Evolutionary conservation across 495 filamentous ascomycete species (phyloP).

Genomic region (Trypethelium eluteriae): DNA sequence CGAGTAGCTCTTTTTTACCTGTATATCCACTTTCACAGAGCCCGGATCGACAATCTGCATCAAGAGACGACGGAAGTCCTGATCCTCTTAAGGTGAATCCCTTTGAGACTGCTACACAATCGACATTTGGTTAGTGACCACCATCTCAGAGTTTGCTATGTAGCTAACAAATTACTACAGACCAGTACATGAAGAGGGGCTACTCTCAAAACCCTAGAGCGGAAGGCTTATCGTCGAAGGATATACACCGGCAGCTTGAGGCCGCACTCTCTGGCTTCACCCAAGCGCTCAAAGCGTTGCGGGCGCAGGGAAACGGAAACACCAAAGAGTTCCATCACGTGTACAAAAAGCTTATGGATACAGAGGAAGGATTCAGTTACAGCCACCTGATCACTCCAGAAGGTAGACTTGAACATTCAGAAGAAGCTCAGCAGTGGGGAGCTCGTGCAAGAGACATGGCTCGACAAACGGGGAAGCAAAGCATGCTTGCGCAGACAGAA

Average conservation of each 20-base stretch:
- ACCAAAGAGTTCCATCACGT: not conserved
- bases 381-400: not conserved
- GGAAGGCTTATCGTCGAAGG: not conserved
- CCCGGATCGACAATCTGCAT: not conserved
- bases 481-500: not conserved
- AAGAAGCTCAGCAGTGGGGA: not conserved
- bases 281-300: not conserved
- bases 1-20: not conserved
- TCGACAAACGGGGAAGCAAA: not conserved
- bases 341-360: constrained; percentile 8
- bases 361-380: not conserved
- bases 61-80: not conserved
- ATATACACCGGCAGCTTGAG: not conserved
- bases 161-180: not conserved
- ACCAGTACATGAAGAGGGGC: not conserved
- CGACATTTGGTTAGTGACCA: not conserved
- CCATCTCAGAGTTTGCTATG: not conserved
- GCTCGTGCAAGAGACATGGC: not conserved
- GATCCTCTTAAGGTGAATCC: not conserved
- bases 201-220: not conserved
- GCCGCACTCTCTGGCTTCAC: not conserved
- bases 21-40: not conserved
- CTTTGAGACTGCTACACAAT: not conserved
- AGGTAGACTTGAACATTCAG: not conserved
- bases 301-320: not conserved